A percentile compares a stretch with the other conserved stretches of the same genome.
These are phyloP conservation scores for Plasmodium knowlesi DNA, from an alignment of 169 alveolate genomes.

Conservation along the genomic window DNA sequence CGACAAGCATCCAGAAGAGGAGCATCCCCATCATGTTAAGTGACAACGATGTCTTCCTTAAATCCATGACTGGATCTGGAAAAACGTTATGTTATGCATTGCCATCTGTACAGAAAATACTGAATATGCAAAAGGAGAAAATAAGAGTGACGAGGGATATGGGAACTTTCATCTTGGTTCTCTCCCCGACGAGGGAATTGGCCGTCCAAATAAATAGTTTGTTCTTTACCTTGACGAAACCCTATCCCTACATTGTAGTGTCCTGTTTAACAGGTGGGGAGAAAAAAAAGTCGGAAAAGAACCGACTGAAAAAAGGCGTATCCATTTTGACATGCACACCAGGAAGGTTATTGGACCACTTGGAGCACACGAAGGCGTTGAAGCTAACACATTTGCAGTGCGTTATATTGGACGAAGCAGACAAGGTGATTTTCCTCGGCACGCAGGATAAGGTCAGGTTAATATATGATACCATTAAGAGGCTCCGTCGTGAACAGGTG, in stretches of 20 bases:
- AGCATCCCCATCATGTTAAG: conserved; percentile 92
- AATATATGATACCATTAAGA: conserved; percentile 78
- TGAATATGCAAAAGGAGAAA: conserved; percentile 37
- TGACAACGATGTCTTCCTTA: conserved; percentile 93
- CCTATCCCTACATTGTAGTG: conserved; percentile 83
- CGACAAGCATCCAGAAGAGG: conserved; percentile 90
- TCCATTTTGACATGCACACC: conserved; percentile 97
- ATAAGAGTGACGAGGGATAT: conserved; percentile 82
- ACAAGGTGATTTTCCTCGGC: conserved; percentile 97
- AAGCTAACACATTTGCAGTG: conserved; percentile 83
- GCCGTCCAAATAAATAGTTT: conserved; percentile 86
- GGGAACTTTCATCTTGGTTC: conserved; percentile 85
- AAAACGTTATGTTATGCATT: conserved; percentile 95
- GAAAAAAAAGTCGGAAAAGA: conserved; percentile 90
- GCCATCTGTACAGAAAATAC: conserved; percentile 90
- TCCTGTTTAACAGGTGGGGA: conserved; percentile 92
- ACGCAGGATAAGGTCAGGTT: conserved; percentile 93
- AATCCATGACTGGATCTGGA: conserved; percentile 98
- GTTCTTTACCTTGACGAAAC: conserved; percentile 74
- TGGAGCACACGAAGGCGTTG: conserved; percentile 92
- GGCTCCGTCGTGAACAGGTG: background rate
- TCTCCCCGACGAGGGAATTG: conserved; percentile 93
- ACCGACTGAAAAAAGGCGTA: conserved; percentile 93
- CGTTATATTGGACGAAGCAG: conserved; percentile 98
- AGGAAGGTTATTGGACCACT: conserved; percentile 96